Conservation (phyloP, 768 basidiomycete genomes). For the Leccinum subtestaceum region DNA sequence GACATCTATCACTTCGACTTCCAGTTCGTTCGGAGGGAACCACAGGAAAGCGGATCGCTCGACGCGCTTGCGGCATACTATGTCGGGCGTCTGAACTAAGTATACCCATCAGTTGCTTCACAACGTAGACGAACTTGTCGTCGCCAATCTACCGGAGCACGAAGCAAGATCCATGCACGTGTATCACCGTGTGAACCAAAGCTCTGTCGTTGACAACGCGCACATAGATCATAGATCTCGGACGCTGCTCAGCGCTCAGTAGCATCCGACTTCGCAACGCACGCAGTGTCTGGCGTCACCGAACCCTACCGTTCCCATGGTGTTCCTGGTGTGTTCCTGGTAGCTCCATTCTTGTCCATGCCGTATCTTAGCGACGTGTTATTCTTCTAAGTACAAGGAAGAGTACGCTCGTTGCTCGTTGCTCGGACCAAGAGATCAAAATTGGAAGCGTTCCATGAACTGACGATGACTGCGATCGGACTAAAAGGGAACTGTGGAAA, state of each 20-base stretch:
- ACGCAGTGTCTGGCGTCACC: constrained; percentile 26
- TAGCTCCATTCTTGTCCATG: not conserved
- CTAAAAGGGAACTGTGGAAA: constrained; percentile 26
- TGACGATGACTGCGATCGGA: constrained; percentile 27
- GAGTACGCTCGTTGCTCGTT: constrained; percentile 28
- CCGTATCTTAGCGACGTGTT: constrained; percentile 34
- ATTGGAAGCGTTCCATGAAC: constrained; percentile 20
- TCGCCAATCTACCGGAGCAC: constrained; percentile 33
- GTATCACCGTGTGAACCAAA: not conserved
- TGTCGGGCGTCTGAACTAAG: constrained; percentile 24
- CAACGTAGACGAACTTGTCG: constrained; percentile 36
- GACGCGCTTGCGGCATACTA: constrained; percentile 33
- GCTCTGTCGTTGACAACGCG: not conserved
- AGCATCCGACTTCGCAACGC: constrained; percentile 22
- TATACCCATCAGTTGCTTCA: constrained; percentile 32
- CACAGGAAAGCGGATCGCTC: constrained; percentile 32
- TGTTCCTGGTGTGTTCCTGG: no score
- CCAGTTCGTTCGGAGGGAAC: not conserved
- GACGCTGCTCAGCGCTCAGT: constrained; percentile 23
- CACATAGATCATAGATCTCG: constrained; percentile 13
- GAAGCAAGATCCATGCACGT: constrained; percentile 32
- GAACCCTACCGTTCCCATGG: constrained; percentile 32
- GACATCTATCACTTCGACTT: not conserved
- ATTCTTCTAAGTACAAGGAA: constrained; percentile 40
- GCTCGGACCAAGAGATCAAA: constrained; percentile 24